These are phyloP conservation scores for Boletus rubescentipes DNA, from an alignment of 768 basidiomycete genomes.

Conservation along the genomic window DNA sequence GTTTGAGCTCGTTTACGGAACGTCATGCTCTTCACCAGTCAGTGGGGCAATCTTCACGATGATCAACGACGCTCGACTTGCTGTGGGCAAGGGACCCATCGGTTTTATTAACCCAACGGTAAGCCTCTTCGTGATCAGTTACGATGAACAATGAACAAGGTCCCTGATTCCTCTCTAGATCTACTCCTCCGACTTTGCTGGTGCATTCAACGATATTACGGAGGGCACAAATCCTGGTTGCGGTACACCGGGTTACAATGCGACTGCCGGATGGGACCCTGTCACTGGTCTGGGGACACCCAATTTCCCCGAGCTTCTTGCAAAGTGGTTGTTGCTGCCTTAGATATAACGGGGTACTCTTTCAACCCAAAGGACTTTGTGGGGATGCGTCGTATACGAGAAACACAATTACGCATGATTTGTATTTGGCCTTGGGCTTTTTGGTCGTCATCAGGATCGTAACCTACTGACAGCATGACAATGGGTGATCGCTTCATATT, in stretches of 20 bases:
- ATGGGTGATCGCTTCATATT: too few species aligned
- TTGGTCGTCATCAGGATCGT: too few species aligned
- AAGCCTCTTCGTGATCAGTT: neutral
- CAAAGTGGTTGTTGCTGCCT: constrained; percentile 33
- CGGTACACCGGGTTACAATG: constrained; percentile 38
- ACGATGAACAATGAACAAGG: neutral
- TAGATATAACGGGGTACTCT: neutral
- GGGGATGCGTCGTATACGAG: neutral
- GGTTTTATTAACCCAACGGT: constrained; percentile 11
- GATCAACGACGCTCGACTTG: constrained; percentile 40
- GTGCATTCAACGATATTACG: constrained; percentile 42
- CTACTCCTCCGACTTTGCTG: constrained; percentile 3
- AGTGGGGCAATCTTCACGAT: constrained; percentile 36
- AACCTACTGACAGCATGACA: too few species aligned
- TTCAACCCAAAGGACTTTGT: neutral
- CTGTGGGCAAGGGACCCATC: constrained; percentile 31
- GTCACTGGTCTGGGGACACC: constrained; percentile 49
- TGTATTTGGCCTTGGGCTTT: too few species aligned
- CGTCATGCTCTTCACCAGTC: constrained; percentile 34
- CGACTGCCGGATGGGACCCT: constrained; percentile 41
- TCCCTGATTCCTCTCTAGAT: neutral
- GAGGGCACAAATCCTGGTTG: constrained; percentile 46
- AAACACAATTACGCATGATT: too few species aligned
- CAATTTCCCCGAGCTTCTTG: constrained; percentile 40
- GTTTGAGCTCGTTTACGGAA: constrained; percentile 30